These are phyloP conservation scores for Wickerhamomyces subpelliculosus DNA, from an alignment of 805 yeast genomes.

Conservation along the genomic window DNA sequence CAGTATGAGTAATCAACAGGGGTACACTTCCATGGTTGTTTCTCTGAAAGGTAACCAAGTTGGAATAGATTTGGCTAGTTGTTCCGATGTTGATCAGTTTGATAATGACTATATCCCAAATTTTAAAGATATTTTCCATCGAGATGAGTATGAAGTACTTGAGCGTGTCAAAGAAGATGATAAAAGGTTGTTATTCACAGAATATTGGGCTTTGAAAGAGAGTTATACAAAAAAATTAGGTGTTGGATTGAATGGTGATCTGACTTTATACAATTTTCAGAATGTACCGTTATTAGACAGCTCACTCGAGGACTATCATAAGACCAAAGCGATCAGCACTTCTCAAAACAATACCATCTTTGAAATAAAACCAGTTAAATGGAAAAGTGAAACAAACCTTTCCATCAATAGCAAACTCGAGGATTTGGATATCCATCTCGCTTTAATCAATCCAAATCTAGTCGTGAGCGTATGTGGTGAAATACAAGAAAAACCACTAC, in stretches of 20 bases:
- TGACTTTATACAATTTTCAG: conserved; percentile 23
- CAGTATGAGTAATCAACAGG: conserved; percentile 56
- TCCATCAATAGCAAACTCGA: not conserved
- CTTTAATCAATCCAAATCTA: not conserved
- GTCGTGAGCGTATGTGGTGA: not conserved
- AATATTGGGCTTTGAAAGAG: conserved; percentile 77
- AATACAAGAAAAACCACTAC: not conserved
- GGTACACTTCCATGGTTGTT: conserved; percentile 39
- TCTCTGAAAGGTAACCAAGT: conserved; percentile 18
- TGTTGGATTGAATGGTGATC: conserved; percentile 41
- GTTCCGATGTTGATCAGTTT: conserved; percentile 19
- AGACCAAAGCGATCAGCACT: not conserved
- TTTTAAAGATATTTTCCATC: conserved; percentile 36
- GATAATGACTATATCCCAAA: conserved; percentile 26
- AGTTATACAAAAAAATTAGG: conserved; percentile 66
- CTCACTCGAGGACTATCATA: too few species aligned
- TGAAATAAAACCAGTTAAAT: not conserved
- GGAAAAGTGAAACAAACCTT: not conserved
- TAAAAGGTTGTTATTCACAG: conserved; percentile 36
- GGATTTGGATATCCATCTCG: not conserved
- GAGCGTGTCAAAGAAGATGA: conserved; percentile 5
- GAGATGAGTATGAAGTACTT: conserved; percentile 28
- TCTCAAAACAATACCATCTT: not conserved
- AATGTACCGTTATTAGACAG: conserved; percentile 4
- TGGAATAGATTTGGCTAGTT: conserved; percentile 44